These are phyloP conservation scores for Candida pseudocylindracea DNA, from an alignment of 1,139 yeast genomes.

Conservation along the genomic window DNA sequence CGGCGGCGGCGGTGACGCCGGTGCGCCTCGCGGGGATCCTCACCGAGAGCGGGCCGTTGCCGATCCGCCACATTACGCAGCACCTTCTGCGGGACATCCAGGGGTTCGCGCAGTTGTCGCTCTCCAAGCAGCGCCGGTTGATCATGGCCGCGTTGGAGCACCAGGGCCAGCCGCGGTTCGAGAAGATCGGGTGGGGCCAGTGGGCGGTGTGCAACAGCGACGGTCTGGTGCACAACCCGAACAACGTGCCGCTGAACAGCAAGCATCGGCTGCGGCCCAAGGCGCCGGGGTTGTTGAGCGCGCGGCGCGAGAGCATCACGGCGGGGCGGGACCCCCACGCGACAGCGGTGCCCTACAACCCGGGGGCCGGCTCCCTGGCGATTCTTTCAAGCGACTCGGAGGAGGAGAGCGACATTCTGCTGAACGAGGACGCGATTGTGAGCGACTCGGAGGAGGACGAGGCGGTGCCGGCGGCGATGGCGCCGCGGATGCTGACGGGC, in stretches of 20 bases:
- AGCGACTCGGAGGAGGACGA: not conserved
- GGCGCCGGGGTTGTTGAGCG: not conserved
- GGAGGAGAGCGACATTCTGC: not conserved
- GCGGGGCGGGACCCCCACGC: constrained; percentile 6
- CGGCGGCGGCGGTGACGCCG: constrained; percentile 74
- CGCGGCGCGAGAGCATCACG: constrained; percentile 34
- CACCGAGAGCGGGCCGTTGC: constrained; percentile 62
- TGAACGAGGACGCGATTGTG: not conserved
- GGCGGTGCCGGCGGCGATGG: constrained; percentile 9
- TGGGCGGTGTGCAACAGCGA: constrained; percentile 57
- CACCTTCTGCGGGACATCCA: constrained; percentile 58
- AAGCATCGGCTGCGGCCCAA: constrained; percentile 5
- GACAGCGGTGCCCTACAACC: constrained; percentile 19
- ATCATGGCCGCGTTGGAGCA: constrained; percentile 72
- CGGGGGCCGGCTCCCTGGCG: constrained; percentile 14
- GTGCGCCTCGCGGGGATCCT: constrained; percentile 50
- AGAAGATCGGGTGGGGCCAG: constrained; percentile 96
- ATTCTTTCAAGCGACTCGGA: not conserved
- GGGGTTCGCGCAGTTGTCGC: constrained; percentile 57
- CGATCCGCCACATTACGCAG: constrained; percentile 74
- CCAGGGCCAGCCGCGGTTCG: constrained; percentile 44
- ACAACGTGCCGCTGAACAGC: constrained; percentile 21
- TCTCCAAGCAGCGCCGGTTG: constrained; percentile 74
- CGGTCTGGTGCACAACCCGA: constrained; percentile 17
- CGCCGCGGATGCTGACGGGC: constrained; percentile 20